phyloP scores from a whole-genome alignment of 2,329 filamentous ascomycete species.

The Pseudogymnoascus sp. region DNA sequence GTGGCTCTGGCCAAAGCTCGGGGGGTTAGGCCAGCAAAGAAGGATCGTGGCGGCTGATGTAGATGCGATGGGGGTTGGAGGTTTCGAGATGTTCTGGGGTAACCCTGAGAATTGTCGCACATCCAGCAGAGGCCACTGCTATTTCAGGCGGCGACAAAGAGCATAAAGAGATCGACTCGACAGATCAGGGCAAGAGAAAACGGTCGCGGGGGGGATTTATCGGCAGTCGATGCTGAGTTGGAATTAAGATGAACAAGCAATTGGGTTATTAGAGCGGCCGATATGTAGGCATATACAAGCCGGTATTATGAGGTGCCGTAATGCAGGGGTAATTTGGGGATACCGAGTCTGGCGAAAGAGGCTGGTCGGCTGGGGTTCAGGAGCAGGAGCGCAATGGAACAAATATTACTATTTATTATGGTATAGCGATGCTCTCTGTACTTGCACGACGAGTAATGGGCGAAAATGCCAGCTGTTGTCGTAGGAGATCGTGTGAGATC shows the following conservation, averaged over 20 bases:
- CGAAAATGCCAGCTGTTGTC: neutral
- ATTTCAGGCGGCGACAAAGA: slow-evolving; percentile 4
- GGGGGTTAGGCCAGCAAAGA: slow-evolving; percentile 5
- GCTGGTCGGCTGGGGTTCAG: neutral
- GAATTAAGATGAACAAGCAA: slow-evolving; percentile 5
- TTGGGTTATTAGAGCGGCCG: neutral
- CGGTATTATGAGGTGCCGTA: slow-evolving; percentile 2
- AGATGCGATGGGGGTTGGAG: slow-evolving; percentile 17
- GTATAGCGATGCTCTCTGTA: neutral
- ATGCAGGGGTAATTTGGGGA: neutral
- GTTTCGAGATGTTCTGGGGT: slow-evolving; percentile 22
- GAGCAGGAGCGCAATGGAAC: neutral
- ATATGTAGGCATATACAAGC: slow-evolving; percentile 4
- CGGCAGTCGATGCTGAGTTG: neutral
- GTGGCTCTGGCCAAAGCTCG: neutral
- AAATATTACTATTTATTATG: slow-evolving; percentile 1
- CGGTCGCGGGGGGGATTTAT: neutral
- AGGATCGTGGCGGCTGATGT: slow-evolving; percentile 16
- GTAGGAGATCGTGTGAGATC: no score
- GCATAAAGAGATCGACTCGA: neutral
- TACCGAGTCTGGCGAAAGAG: neutral
- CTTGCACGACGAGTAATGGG: neutral
- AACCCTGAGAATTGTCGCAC: slow-evolving; percentile 25
- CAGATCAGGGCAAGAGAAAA: neutral
- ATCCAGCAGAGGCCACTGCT: slow-evolving; percentile 11